Evolutionary conservation across 495 filamentous ascomycete genomes (phyloP).

Genomic region (Cudoniella acicularis): DNA sequence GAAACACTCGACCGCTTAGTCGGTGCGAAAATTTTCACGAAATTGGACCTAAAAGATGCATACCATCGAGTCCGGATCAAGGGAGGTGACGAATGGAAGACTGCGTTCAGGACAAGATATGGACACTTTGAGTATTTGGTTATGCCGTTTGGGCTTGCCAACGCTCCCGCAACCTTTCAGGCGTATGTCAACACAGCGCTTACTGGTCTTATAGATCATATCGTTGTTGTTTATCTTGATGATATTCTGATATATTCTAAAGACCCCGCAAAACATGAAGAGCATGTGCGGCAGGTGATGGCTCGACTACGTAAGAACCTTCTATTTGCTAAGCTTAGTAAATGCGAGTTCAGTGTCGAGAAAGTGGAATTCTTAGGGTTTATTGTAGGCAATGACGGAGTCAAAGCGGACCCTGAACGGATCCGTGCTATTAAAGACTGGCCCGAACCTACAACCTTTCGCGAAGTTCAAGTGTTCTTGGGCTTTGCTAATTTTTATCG

Average conservation of each 20-base stretch:
- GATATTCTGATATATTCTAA: conserved; percentile 33
- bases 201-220: conserved; percentile 15
- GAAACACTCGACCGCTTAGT: too few species aligned
- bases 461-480: conserved; percentile 15
- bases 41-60: too few species aligned
- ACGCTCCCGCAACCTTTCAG: conserved; percentile 29
- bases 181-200: conserved; percentile 28
- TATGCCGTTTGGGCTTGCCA: conserved; percentile 30
- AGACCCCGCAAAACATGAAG: background rate
- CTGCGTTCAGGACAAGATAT: conserved; percentile 29
- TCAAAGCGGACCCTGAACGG: background rate
- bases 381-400: background rate
- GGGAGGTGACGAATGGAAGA: conserved; percentile 34
- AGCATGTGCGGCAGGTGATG: conserved; percentile 3
- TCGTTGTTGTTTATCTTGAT: conserved; percentile 31
- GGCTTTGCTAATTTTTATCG: conserved; percentile 18
- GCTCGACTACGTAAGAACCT: background rate
- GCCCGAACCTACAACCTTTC: background rate
- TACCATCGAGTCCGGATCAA: too few species aligned
- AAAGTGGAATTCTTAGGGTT: background rate
- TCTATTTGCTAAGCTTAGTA: background rate
- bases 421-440: background rate
- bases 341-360: background rate
- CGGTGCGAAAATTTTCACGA: too few species aligned
- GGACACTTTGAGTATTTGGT: conserved; percentile 29